Conservation (phyloP, 2,329 filamentous ascomycete genomes). For the Talaromyces sp. region DNA sequence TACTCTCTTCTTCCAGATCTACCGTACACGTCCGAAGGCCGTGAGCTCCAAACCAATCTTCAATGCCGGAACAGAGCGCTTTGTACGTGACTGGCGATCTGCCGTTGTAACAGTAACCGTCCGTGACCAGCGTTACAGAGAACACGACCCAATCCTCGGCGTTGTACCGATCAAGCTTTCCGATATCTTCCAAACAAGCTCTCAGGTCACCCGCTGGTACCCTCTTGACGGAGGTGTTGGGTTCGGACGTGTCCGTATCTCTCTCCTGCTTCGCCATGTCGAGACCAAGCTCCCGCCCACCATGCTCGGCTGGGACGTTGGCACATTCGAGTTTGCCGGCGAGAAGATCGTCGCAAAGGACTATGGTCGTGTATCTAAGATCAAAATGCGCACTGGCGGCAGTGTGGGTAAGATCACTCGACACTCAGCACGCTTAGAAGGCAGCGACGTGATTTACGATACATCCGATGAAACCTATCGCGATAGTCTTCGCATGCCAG, state of each 20-base stretch:
- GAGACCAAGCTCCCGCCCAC: conserved; percentile 82
- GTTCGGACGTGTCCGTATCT: conserved; percentile 86
- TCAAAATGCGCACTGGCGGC: conserved; percentile 81
- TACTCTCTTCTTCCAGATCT: conserved; percentile 55
- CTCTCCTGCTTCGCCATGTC: conserved; percentile 84
- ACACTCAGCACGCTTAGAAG: conserved; percentile 61
- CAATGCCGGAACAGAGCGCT: conserved; percentile 92
- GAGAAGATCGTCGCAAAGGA: conserved; percentile 67
- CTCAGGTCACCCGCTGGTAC: conserved; percentile 89
- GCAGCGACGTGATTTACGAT: conserved; percentile 65
- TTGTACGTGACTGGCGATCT: conserved; percentile 90
- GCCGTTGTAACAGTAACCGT: conserved; percentile 84
- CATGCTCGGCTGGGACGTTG: conserved; percentile 92
- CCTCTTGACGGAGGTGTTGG: conserved; percentile 94
- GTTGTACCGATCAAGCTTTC: conserved; percentile 86
- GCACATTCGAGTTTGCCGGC: conserved; percentile 85
- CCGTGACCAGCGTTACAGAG: conserved; percentile 81
- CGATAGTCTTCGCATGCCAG: conserved; percentile 72
- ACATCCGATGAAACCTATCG: conserved; percentile 54
- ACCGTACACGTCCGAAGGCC: conserved; percentile 93
- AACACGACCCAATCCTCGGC: conserved; percentile 93
- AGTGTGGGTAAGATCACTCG: conserved; percentile 72
- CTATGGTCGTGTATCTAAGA: conserved; percentile 66
- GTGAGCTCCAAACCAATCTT: conserved; percentile 95
- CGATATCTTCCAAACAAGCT: conserved; percentile 83